Base-by-base conservation (phyloP, 2,329 filamentous ascomycete species). In the Claviceps fusiformis region DNA sequence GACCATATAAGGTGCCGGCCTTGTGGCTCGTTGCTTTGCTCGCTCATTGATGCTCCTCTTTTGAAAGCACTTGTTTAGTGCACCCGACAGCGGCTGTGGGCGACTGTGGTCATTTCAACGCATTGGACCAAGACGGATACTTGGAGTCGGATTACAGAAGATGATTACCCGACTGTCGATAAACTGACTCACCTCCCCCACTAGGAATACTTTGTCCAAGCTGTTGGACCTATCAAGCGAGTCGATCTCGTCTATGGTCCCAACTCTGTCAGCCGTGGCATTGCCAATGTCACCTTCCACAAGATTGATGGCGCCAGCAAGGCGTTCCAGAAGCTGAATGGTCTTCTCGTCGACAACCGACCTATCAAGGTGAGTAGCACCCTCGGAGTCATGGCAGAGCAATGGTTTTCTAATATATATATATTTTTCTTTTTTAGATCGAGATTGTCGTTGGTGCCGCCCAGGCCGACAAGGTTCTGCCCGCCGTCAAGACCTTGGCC, bases 131-230 rank as follows among this genome's bases (percentile, higher is more conserved):
- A 61, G 59, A 62, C 64, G 63, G 33, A 63, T 61, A 61, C 60
- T 61, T 61, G 62, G 61, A 67, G 61, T 65, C 61, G 62, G 61
- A 62, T 35, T 50, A 31, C 13, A 24, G 17, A 27, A 24, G 27
- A 45, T 24, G 61, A 61, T 59, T 55, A 56, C 58, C 61, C 62
- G 59, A 59, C 62, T 65, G 62, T 62, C 63, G 71, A 69, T 73
- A 76, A 66, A 87, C 86, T 89, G 82, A 89, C 84, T 72, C 75
- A n/a, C 70, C 75, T 76, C 71, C 71, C 73, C 71, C 72, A 72
- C 75, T 89, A 98, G 93, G 93, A 98, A 76, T 98, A 97, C 74
- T 97, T 98, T 72, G 75, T 79, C 67, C 86, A 89, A 68, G 86
- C 88, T 64, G 83, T 95, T 70, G 92, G 91, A 63, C 82, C 87